These are phyloP conservation scores for Ophiostoma tasmaniense DNA, from an alignment of 2,329 filamentous ascomycete species.

Conservation along the genomic window DNA sequence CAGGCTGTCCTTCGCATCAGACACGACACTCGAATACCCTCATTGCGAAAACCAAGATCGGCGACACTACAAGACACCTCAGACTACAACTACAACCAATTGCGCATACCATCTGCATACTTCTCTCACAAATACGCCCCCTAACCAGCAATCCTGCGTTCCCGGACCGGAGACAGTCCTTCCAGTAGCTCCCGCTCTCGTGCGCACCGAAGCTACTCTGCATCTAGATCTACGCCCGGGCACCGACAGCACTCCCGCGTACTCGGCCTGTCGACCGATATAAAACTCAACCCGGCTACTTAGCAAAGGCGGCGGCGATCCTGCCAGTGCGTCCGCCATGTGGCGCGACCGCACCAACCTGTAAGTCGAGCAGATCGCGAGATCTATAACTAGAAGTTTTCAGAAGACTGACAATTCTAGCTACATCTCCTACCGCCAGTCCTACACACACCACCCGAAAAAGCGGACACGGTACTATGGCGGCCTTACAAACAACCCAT, in stretches of 20 bases:
- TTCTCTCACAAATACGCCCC: not conserved
- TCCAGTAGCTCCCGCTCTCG: not conserved
- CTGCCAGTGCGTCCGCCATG: conserved; percentile 58
- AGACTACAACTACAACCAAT: not conserved
- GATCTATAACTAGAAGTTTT: not conserved
- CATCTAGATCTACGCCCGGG: not conserved
- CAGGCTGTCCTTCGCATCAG: not conserved
- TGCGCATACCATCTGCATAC: not conserved
- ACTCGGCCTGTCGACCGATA: not conserved
- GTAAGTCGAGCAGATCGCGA: conserved; percentile 43
- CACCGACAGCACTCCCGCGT: not conserved
- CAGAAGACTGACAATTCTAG: conserved; percentile 39
- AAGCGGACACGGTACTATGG: conserved; percentile 66
- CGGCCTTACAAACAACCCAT: conserved; percentile 24
- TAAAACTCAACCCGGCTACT: not conserved
- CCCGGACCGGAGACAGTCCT: not conserved
- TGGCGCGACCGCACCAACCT: conserved; percentile 99
- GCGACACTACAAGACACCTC: not conserved
- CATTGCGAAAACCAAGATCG: not conserved
- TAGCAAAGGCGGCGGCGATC: conserved; percentile 19
- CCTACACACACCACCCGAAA: conserved; percentile 87
- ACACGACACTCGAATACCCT: not conserved
- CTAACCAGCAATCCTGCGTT: not conserved
- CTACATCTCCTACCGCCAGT: conserved; percentile 98
- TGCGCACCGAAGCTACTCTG: not conserved